Base-by-base conservation (phyloP, 352 stramenopile genomes). In the Plasmopara muralis region DNA sequence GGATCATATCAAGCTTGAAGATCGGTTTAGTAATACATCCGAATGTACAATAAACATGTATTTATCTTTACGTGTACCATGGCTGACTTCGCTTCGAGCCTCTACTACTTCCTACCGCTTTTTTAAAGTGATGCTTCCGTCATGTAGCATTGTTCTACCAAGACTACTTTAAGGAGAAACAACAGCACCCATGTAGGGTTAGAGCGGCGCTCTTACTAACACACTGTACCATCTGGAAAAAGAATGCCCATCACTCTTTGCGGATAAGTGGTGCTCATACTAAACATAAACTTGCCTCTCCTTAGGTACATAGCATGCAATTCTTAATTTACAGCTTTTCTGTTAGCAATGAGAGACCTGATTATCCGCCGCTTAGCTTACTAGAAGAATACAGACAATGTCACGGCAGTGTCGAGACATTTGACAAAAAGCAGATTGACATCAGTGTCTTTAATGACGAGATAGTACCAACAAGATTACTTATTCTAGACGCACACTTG, bases 11-110 rank as follows among this genome's bases (percentile, higher is more conserved):
- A 41, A 13, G 37, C 8, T 41, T 41, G 35, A 52, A 5, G 1
- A 40, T 9, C 8, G 3, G 38, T 45, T 10, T 31, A 46, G 4
- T 13, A 55, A 16, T 12, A n/a, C 4, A 13, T 60, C 2, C 51
- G 50, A 33, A 18, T 46, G 25, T 16, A 50, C 20, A 25, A 25
- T 50, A 55, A 16, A 60, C 53, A 2, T 50, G 31, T 8, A 25
- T 43, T n/a, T 50, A 31, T 31, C 45, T 39, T 41, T 16, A 14
- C 37, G 37, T 13, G 5, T 2, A 13, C 37, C 1, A 8, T 18
- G 16, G 14, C 1, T 41, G 13, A 34, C 45, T 8, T 5, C 9
- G 5, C 29, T 51, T 16, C 20, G 20, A 25, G 20, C 20, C 20
- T 25, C 20, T 25, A 25, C 20, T 25, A 3, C 20, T 25, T 25